These are phyloP conservation scores for Discostella stelligera DNA, from an alignment of 352 stramenopile genomes.

Conservation along the genomic window DNA sequence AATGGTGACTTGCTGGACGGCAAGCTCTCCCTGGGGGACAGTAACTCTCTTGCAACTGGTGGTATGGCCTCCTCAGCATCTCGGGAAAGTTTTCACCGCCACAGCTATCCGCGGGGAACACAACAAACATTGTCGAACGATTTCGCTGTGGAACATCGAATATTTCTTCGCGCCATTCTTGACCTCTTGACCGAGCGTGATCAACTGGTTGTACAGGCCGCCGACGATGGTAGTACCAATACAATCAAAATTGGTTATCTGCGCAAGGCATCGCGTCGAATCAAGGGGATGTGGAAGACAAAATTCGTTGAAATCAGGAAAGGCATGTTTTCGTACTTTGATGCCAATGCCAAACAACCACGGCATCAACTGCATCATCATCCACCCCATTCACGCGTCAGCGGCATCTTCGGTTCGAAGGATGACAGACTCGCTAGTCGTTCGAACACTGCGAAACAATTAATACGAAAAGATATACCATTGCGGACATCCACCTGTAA, in stretches of 20 bases:
- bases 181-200: conserved; percentile 68
- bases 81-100: neutral
- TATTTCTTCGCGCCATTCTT: conserved; percentile 72
- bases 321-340: conserved; percentile 76
- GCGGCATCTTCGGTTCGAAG: too few relatives aligned
- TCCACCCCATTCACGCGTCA: neutral
- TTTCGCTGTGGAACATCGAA: conserved; percentile 74
- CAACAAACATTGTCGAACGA: conserved; percentile 44
- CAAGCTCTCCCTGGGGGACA: neutral
- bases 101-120: neutral
- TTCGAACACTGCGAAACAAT: conserved; percentile 4
- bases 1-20: too few relatives aligned
- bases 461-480: conserved; percentile 69
- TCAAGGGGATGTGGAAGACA: conserved; percentile 73
- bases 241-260: conserved; percentile 69
- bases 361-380: neutral
- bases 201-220: conserved; percentile 20
- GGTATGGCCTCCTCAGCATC: neutral
- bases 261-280: conserved; percentile 68
- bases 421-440: conserved; percentile 2
- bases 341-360: conserved; percentile 45
- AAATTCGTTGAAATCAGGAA: conserved; percentile 77
- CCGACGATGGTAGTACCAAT: conserved; percentile 40
- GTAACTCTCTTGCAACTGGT: neutral
- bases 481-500: conserved; percentile 53